phyloP scores from a whole-genome alignment of 768 basidiomycete species.

The Hericium coralloides region DNA sequence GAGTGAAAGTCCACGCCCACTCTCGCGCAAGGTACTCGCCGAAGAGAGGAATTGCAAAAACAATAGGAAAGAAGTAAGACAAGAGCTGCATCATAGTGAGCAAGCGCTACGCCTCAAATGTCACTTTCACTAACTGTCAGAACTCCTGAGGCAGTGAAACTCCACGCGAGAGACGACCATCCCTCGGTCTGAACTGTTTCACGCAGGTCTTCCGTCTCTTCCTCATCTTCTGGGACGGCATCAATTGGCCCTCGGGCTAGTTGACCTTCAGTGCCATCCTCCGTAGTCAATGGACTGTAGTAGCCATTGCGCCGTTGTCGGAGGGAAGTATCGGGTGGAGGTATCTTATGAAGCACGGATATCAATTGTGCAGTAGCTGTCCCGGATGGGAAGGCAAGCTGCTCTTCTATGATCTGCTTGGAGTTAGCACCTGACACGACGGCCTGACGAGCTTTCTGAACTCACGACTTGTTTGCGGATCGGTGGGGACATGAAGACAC shows the following conservation, averaged over 20 bases:
- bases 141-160: constrained; percentile 64
- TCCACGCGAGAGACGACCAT: constrained; percentile 71
- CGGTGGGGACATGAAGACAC: constrained; percentile 94
- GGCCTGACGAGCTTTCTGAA: constrained; percentile 6
- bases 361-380: constrained; percentile 95
- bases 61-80: constrained; percentile 83
- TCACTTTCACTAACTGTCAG: constrained; percentile 58
- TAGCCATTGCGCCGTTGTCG: constrained; percentile 43
- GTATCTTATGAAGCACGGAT: constrained; percentile 75
- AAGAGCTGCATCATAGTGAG: constrained; percentile 42
- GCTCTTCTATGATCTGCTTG: constrained; percentile 81
- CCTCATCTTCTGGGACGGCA: constrained; percentile 10
- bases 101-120: background rate
- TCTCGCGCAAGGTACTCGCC: constrained; percentile 73
- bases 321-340: constrained; percentile 48
- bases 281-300: constrained; percentile 31
- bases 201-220: constrained; percentile 22
- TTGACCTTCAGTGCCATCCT: constrained; percentile 23
- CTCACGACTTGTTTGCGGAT: constrained; percentile 89
- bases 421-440: background rate
- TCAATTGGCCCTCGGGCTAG: constrained; percentile 18
- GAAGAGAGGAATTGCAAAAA: constrained; percentile 83
- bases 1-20: constrained; percentile 93
- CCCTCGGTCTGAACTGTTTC: constrained; percentile 55
- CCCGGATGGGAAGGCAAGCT: constrained; percentile 89